phyloP scores from a whole-genome alignment of 1,284 basidiomycete genomes.

The Pisolithus thermaeus region DNA sequence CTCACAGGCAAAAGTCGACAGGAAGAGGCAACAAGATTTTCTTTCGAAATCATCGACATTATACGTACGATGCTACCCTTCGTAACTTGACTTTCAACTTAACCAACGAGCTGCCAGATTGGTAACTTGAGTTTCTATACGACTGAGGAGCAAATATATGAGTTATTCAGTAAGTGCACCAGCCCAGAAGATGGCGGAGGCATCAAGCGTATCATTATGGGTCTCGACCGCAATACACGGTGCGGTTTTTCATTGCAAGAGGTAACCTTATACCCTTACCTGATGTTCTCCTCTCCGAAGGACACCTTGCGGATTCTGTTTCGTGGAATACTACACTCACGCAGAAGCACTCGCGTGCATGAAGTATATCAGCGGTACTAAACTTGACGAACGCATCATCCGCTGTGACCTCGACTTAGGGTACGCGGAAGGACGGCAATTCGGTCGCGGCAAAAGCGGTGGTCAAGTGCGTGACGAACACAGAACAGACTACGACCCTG shows the following conservation, averaged over 20 bases:
- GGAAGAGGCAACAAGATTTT: slow-evolving; percentile 62
- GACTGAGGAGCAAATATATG: slow-evolving; percentile 99
- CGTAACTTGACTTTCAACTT: slow-evolving; percentile 3
- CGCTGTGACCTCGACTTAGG: slow-evolving; percentile 98
- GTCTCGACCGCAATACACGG: slow-evolving; percentile 93
- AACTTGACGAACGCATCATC: slow-evolving; percentile 98
- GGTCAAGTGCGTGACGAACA: slow-evolving; percentile 97
- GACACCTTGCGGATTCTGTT: slow-evolving; percentile 98
- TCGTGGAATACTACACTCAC: slow-evolving; percentile 98
- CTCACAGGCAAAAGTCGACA: slow-evolving; percentile 75
- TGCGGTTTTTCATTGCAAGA: slow-evolving; percentile 27
- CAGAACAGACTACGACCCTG: slow-evolving; percentile 94
- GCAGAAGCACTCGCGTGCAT: slow-evolving; percentile 90
- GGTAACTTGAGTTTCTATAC: slow-evolving; percentile 98
- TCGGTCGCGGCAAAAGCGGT: slow-evolving; percentile 94
- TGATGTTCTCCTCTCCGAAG: slow-evolving; percentile 35
- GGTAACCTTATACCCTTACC: background rate
- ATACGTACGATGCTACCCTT: slow-evolving; percentile 48
- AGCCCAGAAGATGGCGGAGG: slow-evolving; percentile 88
- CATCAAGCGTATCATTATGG: slow-evolving; percentile 99
- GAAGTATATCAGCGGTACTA: slow-evolving; percentile 93
- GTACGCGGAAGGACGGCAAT: slow-evolving; percentile 95
- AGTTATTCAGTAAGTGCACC: slow-evolving; percentile 91
- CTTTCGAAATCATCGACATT: slow-evolving; percentile 70
- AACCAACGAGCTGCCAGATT: slow-evolving; percentile 49